Conservation (phyloP, 106 monocot species). For the Alisma plantagoaquatica region DNA sequence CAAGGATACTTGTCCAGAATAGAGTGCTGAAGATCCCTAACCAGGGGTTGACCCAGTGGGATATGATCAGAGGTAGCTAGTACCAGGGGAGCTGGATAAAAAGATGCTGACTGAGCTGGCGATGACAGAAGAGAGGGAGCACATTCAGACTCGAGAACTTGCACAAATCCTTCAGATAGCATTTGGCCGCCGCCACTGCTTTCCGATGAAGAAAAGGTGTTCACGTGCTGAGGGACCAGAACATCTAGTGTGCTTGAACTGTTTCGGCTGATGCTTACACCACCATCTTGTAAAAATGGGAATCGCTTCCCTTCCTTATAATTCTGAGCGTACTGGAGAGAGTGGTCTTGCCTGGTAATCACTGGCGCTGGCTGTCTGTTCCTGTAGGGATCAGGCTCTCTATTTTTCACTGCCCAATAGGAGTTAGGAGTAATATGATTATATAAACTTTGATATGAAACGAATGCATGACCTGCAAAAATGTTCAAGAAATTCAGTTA, state of each 20-base stretch:
- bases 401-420: conserved; percentile 23
- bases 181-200: conserved; percentile 16
- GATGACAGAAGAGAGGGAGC: conserved; percentile 99
- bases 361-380: conserved; percentile 14
- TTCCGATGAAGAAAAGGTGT: conserved; percentile 16
- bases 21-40: conserved; percentile 12
- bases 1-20: conserved; percentile 9
- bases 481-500: no score
- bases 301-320: conserved; percentile 27
- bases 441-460: no score
- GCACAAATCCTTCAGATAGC: conserved; percentile 22
- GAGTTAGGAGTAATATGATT: no score
- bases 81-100: conserved; percentile 16
- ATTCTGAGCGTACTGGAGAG: conserved; percentile 2
- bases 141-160: conserved; percentile 58
- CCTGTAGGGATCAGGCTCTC: conserved; percentile 6
- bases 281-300: conserved; percentile 33
- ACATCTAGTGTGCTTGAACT: conserved; percentile 5
- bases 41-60: conserved; percentile 23
- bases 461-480: conserved; percentile 27
- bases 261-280: conserved; percentile 6
- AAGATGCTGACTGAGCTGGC: conserved; percentile 20
- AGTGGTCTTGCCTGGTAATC: conserved; percentile 14
- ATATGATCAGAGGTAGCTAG: conserved; percentile 22
- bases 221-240: conserved; percentile 17